Conservation (phyloP, 2,329 filamentous ascomycete species). For the Aspergillus costaricaensis region DNA sequence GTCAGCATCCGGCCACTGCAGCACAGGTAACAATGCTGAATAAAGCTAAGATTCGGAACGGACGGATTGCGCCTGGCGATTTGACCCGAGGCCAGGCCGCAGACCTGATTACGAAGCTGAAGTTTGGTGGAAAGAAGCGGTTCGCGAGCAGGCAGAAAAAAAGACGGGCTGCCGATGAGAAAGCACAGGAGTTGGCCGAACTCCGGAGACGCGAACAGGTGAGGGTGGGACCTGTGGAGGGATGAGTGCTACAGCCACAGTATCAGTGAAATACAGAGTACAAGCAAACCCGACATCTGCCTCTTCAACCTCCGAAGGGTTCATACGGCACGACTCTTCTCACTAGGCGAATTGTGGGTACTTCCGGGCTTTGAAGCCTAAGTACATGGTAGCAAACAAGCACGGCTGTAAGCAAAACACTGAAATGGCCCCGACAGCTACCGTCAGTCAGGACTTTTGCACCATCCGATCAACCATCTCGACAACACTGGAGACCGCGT, state of each 20-base stretch:
- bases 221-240: conserved; percentile 49
- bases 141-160: conserved; percentile 51
- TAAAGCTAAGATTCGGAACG: conserved; percentile 31
- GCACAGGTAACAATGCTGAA: conserved; percentile 51
- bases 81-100: conserved; percentile 78
- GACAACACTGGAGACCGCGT: too few species aligned
- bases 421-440: too few species aligned
- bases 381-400: too few species aligned
- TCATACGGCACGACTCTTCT: too few species aligned
- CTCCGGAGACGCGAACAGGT: conserved; percentile 35
- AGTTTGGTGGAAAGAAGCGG: conserved; percentile 73
- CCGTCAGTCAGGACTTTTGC: too few species aligned
- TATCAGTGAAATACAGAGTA: too few species aligned
- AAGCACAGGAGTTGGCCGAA: conserved; percentile 13
- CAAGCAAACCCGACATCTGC: too few species aligned
- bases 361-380: too few species aligned
- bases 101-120: conserved; percentile 92
- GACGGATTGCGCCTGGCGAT: conserved; percentile 35
- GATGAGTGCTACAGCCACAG: background rate
- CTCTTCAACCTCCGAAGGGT: too few species aligned
- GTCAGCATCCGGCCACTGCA: conserved; percentile 61
- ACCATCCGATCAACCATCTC: too few species aligned
- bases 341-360: too few species aligned
- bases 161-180: conserved; percentile 15
- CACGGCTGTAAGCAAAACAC: too few species aligned